These are phyloP conservation scores for Teratosphaeria gauchensis DNA, from an alignment of 2,329 filamentous ascomycete genomes.

Conservation along the genomic window DNA sequence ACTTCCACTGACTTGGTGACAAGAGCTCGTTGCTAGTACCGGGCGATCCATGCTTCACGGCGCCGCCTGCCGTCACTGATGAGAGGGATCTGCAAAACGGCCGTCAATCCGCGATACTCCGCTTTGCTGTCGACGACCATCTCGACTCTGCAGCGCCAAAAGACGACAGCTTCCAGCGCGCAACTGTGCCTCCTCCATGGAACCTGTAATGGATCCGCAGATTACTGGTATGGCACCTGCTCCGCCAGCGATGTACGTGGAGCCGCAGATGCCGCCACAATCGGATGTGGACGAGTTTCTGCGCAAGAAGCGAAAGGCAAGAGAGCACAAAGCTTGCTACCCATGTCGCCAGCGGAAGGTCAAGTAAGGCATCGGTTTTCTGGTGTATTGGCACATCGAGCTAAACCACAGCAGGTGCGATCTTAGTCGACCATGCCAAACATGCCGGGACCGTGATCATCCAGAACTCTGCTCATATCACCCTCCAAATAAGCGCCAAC, in stretches of 20 bases:
- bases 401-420: slow-evolving; percentile 31
- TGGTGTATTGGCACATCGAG: not conserved
- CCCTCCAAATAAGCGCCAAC: slow-evolving; percentile 28
- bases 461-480: slow-evolving; percentile 40
- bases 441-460: slow-evolving; percentile 41
- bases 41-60: not conserved
- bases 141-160: not conserved
- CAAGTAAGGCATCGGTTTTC: slow-evolving; percentile 13
- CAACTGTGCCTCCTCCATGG: slow-evolving; percentile 1
- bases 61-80: not conserved
- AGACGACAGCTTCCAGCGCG: not conserved
- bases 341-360: slow-evolving; percentile 37
- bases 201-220: slow-evolving; percentile 10
- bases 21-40: not conserved
- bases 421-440: slow-evolving; percentile 38
- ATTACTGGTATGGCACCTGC: slow-evolving; percentile 2
- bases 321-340: slow-evolving; percentile 45
- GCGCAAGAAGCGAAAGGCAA: slow-evolving; percentile 40
- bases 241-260: slow-evolving; percentile 3
- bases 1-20: too few relatives aligned
- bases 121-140: not conserved
- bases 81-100: not conserved
- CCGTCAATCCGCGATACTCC: not conserved
- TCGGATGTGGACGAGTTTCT: slow-evolving; percentile 42
- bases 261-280: slow-evolving; percentile 24